Evolutionary conservation across 192 early-diverging fungal species (phyloP).

Genomic region (Radiomyces spectabilis): DNA sequence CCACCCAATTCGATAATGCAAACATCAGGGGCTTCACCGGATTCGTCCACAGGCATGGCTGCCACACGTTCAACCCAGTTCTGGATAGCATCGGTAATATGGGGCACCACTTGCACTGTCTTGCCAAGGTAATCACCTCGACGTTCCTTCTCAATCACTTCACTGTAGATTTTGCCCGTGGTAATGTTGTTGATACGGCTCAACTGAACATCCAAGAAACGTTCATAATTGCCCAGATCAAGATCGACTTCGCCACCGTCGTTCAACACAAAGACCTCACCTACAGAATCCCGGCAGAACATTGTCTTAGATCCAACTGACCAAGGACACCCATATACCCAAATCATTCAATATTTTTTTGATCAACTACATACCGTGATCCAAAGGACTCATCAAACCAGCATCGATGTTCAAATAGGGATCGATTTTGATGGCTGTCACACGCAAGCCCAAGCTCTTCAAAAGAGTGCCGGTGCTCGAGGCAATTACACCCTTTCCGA

Average conservation of each 20-base stretch:
- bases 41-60: constrained; percentile 74
- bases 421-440: constrained; percentile 99
- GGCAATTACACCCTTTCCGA: constrained; percentile 99
- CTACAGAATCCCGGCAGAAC: too few relatives aligned
- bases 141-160: constrained; percentile 91
- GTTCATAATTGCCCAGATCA: constrained; percentile 98
- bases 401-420: constrained; percentile 99
- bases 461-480: constrained; percentile 94
- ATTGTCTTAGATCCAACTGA: too few relatives aligned
- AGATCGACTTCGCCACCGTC: constrained; percentile 99
- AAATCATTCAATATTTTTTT: background rate
- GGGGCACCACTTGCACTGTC: constrained; percentile 98
- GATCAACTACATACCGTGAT: too few relatives aligned
- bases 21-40: constrained; percentile 80
- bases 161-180: constrained; percentile 95
- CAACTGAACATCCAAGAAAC: constrained; percentile 90
- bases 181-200: constrained; percentile 98
- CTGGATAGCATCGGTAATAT: constrained; percentile 96
- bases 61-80: constrained; percentile 98
- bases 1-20: constrained; percentile 99
- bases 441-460: constrained; percentile 84
- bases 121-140: constrained; percentile 96
- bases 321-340: too few relatives aligned
- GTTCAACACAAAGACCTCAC: constrained; percentile 97
- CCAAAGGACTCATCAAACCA: constrained; percentile 91